A percentile compares a stretch with the other conserved stretches of the same genome.
These are phyloP conservation scores for Cryptosporidium baileyi DNA, from an alignment of 169 alveolate genomes.

Conservation along the genomic window DNA sequence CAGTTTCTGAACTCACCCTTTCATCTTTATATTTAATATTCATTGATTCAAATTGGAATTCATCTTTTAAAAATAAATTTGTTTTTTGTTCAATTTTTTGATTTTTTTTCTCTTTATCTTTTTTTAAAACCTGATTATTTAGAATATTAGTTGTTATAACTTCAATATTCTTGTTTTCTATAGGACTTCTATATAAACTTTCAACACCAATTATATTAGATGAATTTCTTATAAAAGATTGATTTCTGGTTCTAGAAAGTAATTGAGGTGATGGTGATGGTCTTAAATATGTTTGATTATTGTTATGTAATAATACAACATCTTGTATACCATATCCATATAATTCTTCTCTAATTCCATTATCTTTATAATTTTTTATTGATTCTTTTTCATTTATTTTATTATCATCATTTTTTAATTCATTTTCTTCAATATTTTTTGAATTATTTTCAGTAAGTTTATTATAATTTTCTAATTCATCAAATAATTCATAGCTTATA, in stretches of 20 bases:
- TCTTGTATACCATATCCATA: constrained; percentile 47
- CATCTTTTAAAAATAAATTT: too few relatives aligned
- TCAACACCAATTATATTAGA: not conserved
- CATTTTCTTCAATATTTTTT: not conserved
- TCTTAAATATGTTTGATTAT: not conserved
- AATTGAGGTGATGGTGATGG: constrained; percentile 43
- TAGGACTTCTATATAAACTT: too few relatives aligned
- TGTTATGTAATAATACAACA: constrained; percentile 17
- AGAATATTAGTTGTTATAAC: too few relatives aligned
- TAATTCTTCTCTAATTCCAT: not conserved
- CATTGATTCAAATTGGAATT: too few relatives aligned
- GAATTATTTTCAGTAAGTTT: not conserved
- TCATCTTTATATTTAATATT: too few relatives aligned
- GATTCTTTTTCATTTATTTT: not conserved
- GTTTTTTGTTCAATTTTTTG: too few relatives aligned
- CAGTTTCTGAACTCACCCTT: too few relatives aligned
- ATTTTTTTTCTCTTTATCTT: too few relatives aligned
- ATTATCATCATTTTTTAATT: not conserved
- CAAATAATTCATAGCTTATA: not conserved
- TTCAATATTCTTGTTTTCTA: not conserved
- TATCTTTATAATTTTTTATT: not conserved
- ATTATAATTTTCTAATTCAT: not conserved
- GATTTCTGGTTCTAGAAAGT: constrained; percentile 27
- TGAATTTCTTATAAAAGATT: not conserved
- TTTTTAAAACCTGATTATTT: not conserved